Percentiles rank a stretch among this genome's conserved stretches.
Conservation (phyloP, 257 asterid genomes). For the Pogostemon cablin region DNA sequence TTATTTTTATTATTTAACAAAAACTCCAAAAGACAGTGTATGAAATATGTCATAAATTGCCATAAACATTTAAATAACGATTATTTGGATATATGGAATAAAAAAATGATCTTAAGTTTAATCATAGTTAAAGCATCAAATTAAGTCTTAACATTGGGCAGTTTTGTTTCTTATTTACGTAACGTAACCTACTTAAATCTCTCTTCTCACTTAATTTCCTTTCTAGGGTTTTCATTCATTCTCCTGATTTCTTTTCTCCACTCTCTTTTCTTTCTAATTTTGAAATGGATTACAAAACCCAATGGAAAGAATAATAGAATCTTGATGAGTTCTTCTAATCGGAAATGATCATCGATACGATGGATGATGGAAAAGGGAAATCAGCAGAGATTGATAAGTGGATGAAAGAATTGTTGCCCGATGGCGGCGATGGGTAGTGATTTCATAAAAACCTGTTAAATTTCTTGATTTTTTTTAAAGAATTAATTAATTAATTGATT, state of each 20-base stretch:
- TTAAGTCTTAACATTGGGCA: no score
- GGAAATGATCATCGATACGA: background rate
- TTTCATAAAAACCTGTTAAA: background rate
- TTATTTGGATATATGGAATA: no score
- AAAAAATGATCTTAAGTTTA: no score
- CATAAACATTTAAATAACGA: no score
- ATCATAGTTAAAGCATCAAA: no score
- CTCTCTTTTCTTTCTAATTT: background rate
- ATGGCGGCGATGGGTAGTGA: conserved; percentile 34
- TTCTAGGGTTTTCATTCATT: background rate
- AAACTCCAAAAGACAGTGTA: no score
- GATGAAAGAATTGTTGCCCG: conserved; percentile 38
- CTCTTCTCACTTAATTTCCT: background rate
- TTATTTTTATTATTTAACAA: no score
- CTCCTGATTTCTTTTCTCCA: background rate
- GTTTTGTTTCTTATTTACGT: no score
- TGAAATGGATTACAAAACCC: background rate
- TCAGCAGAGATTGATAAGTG: conserved; percentile 34
- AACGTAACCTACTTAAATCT: no score
- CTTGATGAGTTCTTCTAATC: conserved; percentile 2
- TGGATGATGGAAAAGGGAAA: conserved; percentile 32
- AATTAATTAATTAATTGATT: background rate
- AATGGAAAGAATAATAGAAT: background rate
- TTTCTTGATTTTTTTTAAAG: background rate
- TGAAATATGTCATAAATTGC: no score